A percentile compares a stretch with the other conserved stretches of the same genome.
Conservation (phyloP, 768 basidiomycete genomes). For the button mushroom (Agaricus bisporus) region DNA sequence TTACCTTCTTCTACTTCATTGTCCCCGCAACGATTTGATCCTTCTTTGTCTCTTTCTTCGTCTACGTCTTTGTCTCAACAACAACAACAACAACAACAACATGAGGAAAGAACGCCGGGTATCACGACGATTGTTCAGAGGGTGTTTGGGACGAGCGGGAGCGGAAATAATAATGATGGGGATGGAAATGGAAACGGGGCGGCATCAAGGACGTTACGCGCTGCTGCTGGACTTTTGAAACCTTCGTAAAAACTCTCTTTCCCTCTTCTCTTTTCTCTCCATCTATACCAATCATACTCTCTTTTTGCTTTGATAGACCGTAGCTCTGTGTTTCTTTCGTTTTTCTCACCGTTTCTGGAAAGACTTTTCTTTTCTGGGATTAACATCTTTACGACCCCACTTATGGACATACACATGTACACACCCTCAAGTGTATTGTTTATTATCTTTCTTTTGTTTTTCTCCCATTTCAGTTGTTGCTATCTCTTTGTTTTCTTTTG, state of each 20-base stretch:
- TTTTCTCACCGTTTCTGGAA: neutral
- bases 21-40: constrained; percentile 5
- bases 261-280: neutral
- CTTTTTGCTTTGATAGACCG: neutral
- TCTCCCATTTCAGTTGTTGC: no score
- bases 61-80: no score
- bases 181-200: neutral
- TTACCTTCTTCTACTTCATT: constrained; percentile 7
- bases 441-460: no score
- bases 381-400: no score
- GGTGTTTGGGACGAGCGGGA: neutral
- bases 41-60: neutral
- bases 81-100: constrained; percentile 1
- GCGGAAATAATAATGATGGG: neutral
- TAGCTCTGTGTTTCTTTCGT: neutral
- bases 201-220: no score
- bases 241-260: neutral
- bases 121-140: constrained; percentile 2
- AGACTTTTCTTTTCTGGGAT: neutral
- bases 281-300: neutral
- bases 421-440: no score
- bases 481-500: no score
- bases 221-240: neutral
- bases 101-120: neutral
- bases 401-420: no score